Conservation (phyloP, 768 basidiomycete species). For the Russula virescens region DNA sequence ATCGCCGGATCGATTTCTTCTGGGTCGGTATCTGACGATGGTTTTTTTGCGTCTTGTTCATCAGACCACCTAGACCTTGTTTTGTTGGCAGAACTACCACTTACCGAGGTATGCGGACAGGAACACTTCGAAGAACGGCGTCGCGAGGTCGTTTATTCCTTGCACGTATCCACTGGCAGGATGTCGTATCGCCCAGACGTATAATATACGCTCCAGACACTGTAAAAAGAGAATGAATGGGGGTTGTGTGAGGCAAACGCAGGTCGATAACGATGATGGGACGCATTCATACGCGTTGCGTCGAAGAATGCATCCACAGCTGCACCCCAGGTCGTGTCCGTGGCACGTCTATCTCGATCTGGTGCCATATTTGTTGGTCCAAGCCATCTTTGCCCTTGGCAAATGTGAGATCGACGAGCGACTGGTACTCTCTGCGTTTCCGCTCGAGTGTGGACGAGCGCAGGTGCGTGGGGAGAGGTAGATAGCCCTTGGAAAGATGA, state of each 20-base stretch:
- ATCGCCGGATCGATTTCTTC: constrained; percentile 78
- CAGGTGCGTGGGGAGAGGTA: constrained; percentile 75
- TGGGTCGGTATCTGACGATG: constrained; percentile 72
- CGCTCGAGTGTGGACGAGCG: constrained; percentile 73
- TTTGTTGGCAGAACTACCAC: constrained; percentile 22
- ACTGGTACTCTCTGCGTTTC: constrained; percentile 89
- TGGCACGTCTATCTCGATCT: constrained; percentile 98
- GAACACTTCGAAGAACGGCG: constrained; percentile 97
- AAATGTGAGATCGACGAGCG: constrained; percentile 86
- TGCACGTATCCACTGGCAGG: constrained; percentile 98
- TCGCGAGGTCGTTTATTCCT: constrained; percentile 97
- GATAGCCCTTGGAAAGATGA: constrained; percentile 65
- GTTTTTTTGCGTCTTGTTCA: background rate
- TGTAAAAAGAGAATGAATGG: constrained; percentile 31
- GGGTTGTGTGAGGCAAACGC: constrained; percentile 11
- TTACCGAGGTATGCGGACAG: constrained; percentile 89
- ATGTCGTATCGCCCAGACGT: constrained; percentile 99
- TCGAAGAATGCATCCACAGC: constrained; percentile 86
- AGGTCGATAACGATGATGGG: background rate
- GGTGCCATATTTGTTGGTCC: constrained; percentile 98
- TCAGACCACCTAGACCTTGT: background rate
- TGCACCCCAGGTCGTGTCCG: constrained; percentile 87
- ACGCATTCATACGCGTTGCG: constrained; percentile 66
- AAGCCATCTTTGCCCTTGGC: constrained; percentile 77
- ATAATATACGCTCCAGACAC: constrained; percentile 92